Evolutionary conservation across 2,329 filamentous ascomycete genomes (phyloP).

Genomic region (Beauveria medogensis): DNA sequence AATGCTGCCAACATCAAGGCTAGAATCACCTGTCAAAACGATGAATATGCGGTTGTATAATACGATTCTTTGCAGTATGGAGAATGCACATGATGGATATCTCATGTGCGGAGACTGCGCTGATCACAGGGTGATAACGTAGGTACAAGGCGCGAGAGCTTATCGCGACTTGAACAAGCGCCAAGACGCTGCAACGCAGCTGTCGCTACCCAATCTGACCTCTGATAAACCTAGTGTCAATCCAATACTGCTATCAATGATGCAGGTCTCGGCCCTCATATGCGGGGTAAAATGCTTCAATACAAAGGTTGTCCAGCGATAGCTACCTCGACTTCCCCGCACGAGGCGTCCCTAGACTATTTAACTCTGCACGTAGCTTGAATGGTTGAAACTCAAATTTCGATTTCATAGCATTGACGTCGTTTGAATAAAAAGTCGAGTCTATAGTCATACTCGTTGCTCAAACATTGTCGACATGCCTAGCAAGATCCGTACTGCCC

Average conservation of each 20-base stretch:
- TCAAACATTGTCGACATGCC: constrained; percentile 16
- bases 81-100: background rate
- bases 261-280: background rate
- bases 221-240: constrained; percentile 7
- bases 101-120: background rate
- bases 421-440: background rate
- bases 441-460: background rate
- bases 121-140: background rate
- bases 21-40: too few species aligned
- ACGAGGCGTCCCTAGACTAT: background rate
- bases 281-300: background rate
- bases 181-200: background rate
- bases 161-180: background rate
- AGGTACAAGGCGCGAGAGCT: background rate
- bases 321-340: constrained; percentile 1
- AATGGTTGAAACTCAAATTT: background rate
- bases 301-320: background rate
- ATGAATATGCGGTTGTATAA: background rate
- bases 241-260: background rate
- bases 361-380: background rate
- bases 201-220: background rate
- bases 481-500: constrained; percentile 56
- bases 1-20: background rate
- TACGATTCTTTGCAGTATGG: background rate
- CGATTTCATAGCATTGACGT: background rate